Evolutionary conservation across 2,329 filamentous ascomycete species (phyloP).

Genomic region (Trichoderma sp.): DNA sequence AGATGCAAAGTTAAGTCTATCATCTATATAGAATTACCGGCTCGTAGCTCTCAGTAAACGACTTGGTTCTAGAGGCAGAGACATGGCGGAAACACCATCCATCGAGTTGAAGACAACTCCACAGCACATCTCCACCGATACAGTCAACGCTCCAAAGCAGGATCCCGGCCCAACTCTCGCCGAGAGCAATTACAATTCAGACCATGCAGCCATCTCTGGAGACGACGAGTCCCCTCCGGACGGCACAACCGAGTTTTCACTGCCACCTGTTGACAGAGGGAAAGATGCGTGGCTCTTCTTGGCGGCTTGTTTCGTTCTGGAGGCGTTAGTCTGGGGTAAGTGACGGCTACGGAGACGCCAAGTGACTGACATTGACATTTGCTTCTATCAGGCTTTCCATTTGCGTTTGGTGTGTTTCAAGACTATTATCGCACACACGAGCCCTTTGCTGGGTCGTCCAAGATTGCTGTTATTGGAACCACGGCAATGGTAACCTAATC

Average conservation of each 20-base stretch:
- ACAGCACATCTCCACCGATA: neutral
- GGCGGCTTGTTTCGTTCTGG: constrained; percentile 37
- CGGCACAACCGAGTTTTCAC: constrained; percentile 27
- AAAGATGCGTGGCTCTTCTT: constrained; percentile 42
- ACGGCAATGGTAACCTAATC: constrained; percentile 49
- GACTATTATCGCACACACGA: constrained; percentile 61
- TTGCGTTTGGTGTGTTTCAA: constrained; percentile 67
- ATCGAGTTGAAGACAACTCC: neutral
- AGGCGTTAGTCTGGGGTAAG: constrained; percentile 40
- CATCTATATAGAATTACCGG: neutral
- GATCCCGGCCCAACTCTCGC: neutral
- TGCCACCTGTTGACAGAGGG: constrained; percentile 38
- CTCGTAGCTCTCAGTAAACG: neutral
- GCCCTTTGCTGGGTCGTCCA: constrained; percentile 53
- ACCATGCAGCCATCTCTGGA: neutral
- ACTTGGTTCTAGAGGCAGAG: too few relatives aligned
- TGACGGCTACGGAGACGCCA: neutral
- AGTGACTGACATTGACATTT: neutral
- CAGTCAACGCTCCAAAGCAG: neutral
- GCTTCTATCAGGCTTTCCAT: constrained; percentile 57
- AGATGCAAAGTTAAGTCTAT: neutral
- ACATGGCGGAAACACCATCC: constrained; percentile 2
- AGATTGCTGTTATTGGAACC: constrained; percentile 62
- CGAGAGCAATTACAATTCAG: constrained; percentile 11
- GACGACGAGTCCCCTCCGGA: constrained; percentile 1